Percentiles rank a stretch among this genome's conserved stretches.
Conservation (phyloP, 208 protist genomes). For the Plasmodiophora brassicae region DNA sequence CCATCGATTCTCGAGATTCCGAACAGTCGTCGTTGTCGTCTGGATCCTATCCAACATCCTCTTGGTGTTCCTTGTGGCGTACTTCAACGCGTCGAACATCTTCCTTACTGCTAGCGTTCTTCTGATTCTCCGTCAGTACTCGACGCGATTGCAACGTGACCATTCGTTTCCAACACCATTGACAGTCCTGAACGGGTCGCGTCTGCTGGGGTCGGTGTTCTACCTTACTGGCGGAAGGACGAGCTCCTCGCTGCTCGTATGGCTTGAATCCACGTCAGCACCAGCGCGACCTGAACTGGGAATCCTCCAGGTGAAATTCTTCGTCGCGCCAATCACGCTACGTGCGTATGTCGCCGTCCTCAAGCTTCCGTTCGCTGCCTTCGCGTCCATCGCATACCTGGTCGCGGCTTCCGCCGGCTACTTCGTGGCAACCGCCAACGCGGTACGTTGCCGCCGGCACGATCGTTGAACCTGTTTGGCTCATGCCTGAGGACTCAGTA, state of each 20-base stretch:
- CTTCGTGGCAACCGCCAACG: no score
- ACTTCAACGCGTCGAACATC: neutral
- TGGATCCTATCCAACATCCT: neutral
- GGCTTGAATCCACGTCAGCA: no score
- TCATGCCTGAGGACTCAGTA: no score
- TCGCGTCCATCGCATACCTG: neutral
- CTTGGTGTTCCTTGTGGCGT: neutral
- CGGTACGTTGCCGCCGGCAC: no score
- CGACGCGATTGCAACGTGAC: neutral
- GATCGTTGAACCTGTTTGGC: no score
- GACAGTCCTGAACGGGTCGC: slow-evolving; percentile 23
- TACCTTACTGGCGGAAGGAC: neutral
- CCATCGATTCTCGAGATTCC: neutral
- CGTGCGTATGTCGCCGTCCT: neutral
- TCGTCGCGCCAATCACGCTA: neutral
- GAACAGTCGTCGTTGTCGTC: neutral
- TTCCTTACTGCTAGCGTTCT: neutral
- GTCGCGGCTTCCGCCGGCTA: no score
- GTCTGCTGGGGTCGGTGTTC: neutral
- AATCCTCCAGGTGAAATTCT: no score
- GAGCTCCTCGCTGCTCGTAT: neutral
- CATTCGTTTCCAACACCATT: neutral
- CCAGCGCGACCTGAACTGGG: no score
- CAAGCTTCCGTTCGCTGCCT: neutral
- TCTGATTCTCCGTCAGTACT: neutral